These are phyloP conservation scores for Emmonsia crescens DNA, from an alignment of 2,329 filamentous ascomycete genomes.

Conservation along the genomic window DNA sequence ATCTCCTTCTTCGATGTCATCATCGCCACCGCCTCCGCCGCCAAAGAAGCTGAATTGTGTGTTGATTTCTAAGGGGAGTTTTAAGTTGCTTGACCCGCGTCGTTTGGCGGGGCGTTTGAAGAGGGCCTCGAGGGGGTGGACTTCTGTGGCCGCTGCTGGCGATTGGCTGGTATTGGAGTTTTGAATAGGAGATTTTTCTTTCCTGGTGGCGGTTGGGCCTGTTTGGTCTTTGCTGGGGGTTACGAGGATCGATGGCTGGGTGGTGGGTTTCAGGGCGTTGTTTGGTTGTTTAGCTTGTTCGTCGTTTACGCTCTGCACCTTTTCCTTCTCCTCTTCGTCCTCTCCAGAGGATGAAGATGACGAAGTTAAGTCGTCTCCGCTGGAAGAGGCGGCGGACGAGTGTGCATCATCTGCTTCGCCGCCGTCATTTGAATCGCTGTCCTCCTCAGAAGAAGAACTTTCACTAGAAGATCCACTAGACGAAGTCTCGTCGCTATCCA, in stretches of 20 bases:
- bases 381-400: background rate
- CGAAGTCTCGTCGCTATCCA: constrained; percentile 19
- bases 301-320: background rate
- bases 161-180: constrained; percentile 5
- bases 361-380: background rate
- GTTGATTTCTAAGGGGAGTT: constrained; percentile 33
- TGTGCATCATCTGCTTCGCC: background rate
- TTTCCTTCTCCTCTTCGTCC: constrained; percentile 17
- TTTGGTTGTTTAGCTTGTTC: constrained; percentile 5
- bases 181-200: constrained; percentile 26
- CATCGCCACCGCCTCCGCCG: constrained; percentile 37
- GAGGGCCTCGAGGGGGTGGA: constrained; percentile 84
- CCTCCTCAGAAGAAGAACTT: constrained; percentile 18
- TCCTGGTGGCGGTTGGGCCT: constrained; percentile 37
- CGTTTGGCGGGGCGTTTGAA: constrained; percentile 62
- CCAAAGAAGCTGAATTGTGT: constrained; percentile 72
- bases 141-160: constrained; percentile 35
- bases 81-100: constrained; percentile 13
- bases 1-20: constrained; percentile 38
- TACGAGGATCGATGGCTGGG: constrained; percentile 9
- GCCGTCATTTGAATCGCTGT: constrained; percentile 4
- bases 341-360: constrained; percentile 13
- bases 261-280: background rate
- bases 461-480: constrained; percentile 18
- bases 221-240: constrained; percentile 31